Conservation (phyloP, 2,329 filamentous ascomycete genomes). For the Lachnellula arida region DNA sequence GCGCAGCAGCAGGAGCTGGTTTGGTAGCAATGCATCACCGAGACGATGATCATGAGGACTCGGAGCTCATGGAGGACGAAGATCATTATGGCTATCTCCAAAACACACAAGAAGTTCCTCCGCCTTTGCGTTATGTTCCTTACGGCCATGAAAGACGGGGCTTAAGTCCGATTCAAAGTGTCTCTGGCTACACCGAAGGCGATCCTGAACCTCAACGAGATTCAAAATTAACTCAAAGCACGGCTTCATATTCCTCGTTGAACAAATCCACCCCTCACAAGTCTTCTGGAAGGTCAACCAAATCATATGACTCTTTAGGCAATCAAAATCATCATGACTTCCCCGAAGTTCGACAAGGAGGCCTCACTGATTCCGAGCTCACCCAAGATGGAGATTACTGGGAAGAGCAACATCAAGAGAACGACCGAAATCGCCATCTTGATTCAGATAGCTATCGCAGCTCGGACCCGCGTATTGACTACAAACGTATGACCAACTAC, state of each 20-base stretch:
- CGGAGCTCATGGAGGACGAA: constrained; percentile 24
- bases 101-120: constrained; percentile 53
- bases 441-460: constrained; percentile 57
- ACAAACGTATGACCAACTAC: constrained; percentile 47
- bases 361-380: constrained; percentile 40
- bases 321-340: constrained; percentile 32
- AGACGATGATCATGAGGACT: constrained; percentile 26
- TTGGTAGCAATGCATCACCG: constrained; percentile 37
- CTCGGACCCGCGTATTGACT: constrained; percentile 51
- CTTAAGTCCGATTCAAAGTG: constrained; percentile 86
- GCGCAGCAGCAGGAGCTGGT: constrained; percentile 33
- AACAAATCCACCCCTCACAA: constrained; percentile 51
- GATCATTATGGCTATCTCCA: constrained; percentile 38
- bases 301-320: constrained; percentile 28
- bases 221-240: constrained; percentile 48
- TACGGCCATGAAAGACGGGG: constrained; percentile 66
- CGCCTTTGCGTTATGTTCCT: constrained; percentile 61
- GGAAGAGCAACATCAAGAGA: constrained; percentile 33
- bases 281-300: constrained; percentile 53
- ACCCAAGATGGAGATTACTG: constrained; percentile 37
- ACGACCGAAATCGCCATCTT: constrained; percentile 41
- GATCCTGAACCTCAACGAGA: constrained; percentile 56
- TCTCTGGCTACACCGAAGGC: constrained; percentile 77
- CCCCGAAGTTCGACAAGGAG: constrained; percentile 29
- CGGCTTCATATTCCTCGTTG: constrained; percentile 58